These are phyloP conservation scores for Stenogyne calaminthoides DNA, from an alignment of 305 asterid genomes.

Conservation along the genomic window DNA sequence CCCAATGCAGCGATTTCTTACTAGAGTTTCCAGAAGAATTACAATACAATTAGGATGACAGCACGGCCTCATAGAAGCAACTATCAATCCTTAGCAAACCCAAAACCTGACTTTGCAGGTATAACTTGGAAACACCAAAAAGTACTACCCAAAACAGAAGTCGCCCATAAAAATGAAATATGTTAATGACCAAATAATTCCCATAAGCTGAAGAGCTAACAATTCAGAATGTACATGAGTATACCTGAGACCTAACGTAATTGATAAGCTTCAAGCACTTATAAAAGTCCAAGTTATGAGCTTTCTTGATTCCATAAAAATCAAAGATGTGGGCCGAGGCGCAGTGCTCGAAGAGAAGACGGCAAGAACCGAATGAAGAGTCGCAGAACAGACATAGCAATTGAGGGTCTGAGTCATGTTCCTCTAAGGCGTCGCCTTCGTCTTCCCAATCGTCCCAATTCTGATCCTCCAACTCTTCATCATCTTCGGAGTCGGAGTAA, in stretches of 20 bases:
- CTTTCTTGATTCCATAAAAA: constrained; percentile 51
- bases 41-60: not conserved
- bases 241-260: constrained; percentile 79
- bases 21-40: not conserved
- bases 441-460: constrained; percentile 86
- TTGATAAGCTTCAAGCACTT: constrained; percentile 83
- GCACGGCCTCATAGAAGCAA: not conserved
- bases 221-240: not conserved
- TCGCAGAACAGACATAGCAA: constrained; percentile 81
- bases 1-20: not conserved
- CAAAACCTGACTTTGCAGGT: not conserved
- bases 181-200: not conserved
- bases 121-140: not conserved
- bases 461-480: constrained; percentile 57
- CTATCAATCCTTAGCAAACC: not conserved
- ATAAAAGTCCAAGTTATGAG: constrained; percentile 69
- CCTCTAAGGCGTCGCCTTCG: constrained; percentile 43
- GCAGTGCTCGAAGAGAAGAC: constrained; percentile 69
- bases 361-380: constrained; percentile 43
- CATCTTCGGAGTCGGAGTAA: constrained; percentile 42
- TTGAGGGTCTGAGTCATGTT: constrained; percentile 33
- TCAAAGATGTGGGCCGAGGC: constrained; percentile 61
- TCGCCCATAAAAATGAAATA: not conserved
- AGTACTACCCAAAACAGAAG: not conserved
- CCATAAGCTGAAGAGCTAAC: not conserved